Base-by-base conservation (phyloP, 2,329 filamentous ascomycete genomes). In the Botrytis paeoniae region DNA sequence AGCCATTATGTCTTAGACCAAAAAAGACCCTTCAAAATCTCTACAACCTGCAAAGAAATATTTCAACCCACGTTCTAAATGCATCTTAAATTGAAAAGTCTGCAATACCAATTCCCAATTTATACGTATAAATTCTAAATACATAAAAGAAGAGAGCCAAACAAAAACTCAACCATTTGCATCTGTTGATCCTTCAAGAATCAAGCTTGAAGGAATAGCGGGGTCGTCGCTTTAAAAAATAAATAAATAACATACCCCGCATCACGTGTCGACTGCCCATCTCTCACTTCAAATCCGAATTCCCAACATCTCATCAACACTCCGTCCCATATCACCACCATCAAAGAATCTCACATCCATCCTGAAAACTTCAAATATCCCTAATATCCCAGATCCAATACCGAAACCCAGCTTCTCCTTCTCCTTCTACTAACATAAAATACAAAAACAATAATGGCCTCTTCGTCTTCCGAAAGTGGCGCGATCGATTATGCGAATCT, bases 401-500 rank as follows among this genome's bases (percentile, higher is more conserved):
- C 7, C 4, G 0, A 9, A n/a, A 18, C 22, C 25, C 12, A 25
- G 25, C 5, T 14, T 18, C 3, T 6, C n/a, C 5, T 14, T 18
- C 3, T 6, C n/a, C n/a, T 29, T 29, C 14, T n/a, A 32, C 4
- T 16, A 32, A n/a, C 14, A 18, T 14, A 54, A 54, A 57, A 57
- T 4, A 7, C n/a, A 18, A 29, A 32, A 18, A 5, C 1, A 16
- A 57, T n/a, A 57, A 69, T 69, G 65, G 8, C 65, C 10, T 68
- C 64, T 2, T 57, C 65, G 39, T 32, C 48, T 7, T 32, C 65
- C 14, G 51, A 57, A 18, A 29, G 51, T 3, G 20, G 25, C n/a
- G 25, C 65, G 3, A 76, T 75, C n/a, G 75, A 77, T 66, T 77
- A 77, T 62, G 65, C 64, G 3, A 74, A 70, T 32, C 73, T 77